These are phyloP conservation scores for Candida frijolesensis DNA, from an alignment of 1,139 yeast species.

Conservation along the genomic window DNA sequence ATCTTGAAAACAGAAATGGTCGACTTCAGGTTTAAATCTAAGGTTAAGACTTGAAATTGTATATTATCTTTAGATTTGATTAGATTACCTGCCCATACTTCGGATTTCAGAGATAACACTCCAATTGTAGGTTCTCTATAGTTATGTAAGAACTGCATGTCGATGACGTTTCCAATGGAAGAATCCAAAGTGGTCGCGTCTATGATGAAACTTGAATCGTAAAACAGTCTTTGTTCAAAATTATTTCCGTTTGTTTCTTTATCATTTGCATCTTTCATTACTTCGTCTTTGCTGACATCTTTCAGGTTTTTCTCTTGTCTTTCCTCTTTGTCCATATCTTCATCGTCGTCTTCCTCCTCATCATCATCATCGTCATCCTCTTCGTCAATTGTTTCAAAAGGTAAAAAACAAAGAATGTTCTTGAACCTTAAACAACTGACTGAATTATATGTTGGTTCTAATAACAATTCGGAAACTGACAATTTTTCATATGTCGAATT, in stretches of 20 bases:
- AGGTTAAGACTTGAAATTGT: constrained; percentile 60
- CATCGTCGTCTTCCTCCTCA: constrained; percentile 32
- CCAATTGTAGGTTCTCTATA: constrained; percentile 84
- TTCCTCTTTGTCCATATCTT: constrained; percentile 11
- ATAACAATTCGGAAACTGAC: constrained; percentile 50
- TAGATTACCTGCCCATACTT: constrained; percentile 78
- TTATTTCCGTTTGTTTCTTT: constrained; percentile 9
- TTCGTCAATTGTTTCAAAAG: constrained; percentile 54
- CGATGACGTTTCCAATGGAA: constrained; percentile 61
- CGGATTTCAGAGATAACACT: constrained; percentile 60
- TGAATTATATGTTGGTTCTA: constrained; percentile 63
- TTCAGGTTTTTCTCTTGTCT: neutral
- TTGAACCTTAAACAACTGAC: constrained; percentile 69
- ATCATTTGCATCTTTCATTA: constrained; percentile 6
- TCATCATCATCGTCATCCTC: constrained; percentile 44
- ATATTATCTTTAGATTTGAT: constrained; percentile 65
- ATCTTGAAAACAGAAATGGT: constrained; percentile 70
- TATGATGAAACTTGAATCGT: constrained; percentile 55
- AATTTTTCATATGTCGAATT: constrained; percentile 51
- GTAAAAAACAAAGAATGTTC: constrained; percentile 74
- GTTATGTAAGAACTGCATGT: constrained; percentile 66
- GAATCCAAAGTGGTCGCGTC: constrained; percentile 60
- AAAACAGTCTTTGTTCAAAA: constrained; percentile 10
- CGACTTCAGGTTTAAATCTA: constrained; percentile 63
- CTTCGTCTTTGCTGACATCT: constrained; percentile 9